Evolutionary conservation across 2,329 filamentous ascomycete genomes (phyloP).

Genomic region (Pestalotiopsis sp.): DNA sequence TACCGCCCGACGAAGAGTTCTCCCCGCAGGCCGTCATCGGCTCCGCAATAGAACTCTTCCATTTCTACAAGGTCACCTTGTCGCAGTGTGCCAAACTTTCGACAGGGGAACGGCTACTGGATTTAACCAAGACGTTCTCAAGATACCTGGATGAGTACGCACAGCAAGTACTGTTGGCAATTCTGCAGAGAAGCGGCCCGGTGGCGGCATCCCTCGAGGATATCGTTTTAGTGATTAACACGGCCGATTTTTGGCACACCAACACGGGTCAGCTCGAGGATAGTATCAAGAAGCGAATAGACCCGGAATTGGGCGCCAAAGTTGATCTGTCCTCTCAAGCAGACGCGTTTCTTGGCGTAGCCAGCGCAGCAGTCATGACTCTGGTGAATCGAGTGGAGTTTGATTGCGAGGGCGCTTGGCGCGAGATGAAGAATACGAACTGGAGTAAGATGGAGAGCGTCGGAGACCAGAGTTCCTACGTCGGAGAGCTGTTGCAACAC

Average conservation of each 20-base stretch:
- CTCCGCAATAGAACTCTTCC: constrained; percentile 95
- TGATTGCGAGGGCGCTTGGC: constrained; percentile 84
- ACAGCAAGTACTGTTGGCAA: constrained; percentile 83
- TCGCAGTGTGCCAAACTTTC: constrained; percentile 96
- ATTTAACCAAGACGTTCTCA: constrained; percentile 82
- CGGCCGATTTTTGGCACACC: constrained; percentile 94
- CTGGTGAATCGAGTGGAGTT: constrained; percentile 83
- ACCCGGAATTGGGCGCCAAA: constrained; percentile 71
- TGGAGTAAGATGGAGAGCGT: constrained; percentile 95
- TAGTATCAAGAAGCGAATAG: constrained; percentile 89
- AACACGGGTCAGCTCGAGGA: constrained; percentile 94
- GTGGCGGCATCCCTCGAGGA: constrained; percentile 67
- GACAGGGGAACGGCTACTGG: constrained; percentile 82
- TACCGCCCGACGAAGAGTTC: constrained; percentile 88
- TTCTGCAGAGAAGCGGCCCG: constrained; percentile 60
- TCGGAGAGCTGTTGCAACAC: constrained; percentile 76
- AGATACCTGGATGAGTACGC: constrained; percentile 96
- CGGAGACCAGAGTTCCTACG: constrained; percentile 91
- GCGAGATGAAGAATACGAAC: constrained; percentile 94
- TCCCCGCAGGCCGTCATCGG: constrained; percentile 85
- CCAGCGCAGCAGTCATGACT: constrained; percentile 81
- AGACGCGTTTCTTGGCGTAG: constrained; percentile 93
- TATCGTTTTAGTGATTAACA: constrained; percentile 86
- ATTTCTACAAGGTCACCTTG: constrained; percentile 91
- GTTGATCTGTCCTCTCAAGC: constrained; percentile 93